phyloP scores from a whole-genome alignment of 148 eudicot genomes.

The Dianthus caryophyllus region DNA sequence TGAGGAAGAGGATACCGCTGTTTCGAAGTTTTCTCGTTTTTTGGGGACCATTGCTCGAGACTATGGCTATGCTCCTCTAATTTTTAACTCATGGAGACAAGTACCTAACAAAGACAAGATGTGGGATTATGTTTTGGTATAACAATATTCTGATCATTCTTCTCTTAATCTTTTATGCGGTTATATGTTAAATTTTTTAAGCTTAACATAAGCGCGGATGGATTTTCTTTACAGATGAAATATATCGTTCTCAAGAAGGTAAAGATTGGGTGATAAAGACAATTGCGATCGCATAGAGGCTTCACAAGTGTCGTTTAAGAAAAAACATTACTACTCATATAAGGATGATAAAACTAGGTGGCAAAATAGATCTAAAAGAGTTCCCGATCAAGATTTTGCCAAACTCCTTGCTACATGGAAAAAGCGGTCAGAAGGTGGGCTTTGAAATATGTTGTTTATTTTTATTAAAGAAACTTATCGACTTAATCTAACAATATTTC shows the following conservation, averaged over 20 bases:
- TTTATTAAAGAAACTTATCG: neutral
- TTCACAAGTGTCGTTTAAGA: conserved; percentile 2
- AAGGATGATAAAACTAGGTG: conserved; percentile 6
- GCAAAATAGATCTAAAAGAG: neutral
- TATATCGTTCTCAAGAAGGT: neutral
- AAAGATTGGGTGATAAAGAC: conserved; percentile 3
- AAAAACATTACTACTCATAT: neutral
- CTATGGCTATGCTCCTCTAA: conserved; percentile 12
- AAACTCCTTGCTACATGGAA: neutral
- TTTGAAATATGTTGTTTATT: neutral
- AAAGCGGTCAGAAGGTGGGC: neutral
- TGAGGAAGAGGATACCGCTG: too few relatives aligned
- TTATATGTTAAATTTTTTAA: neutral
- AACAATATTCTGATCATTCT: neutral
- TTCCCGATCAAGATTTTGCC: neutral
- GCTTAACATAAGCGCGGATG: too few relatives aligned
- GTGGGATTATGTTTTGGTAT: conserved; percentile 16
- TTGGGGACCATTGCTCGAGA: conserved; percentile 11
- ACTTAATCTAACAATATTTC: neutral
- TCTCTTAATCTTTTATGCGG: neutral
- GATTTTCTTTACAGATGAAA: neutral
- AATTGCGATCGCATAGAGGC: neutral
- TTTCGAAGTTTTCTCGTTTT: conserved; percentile 7
- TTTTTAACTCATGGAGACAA: neutral
- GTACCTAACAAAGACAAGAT: conserved; percentile 14